Evolutionary conservation across 164 flowering plant genomes (phyloP).

Genomic region (Cinnamomum chago): DNA sequence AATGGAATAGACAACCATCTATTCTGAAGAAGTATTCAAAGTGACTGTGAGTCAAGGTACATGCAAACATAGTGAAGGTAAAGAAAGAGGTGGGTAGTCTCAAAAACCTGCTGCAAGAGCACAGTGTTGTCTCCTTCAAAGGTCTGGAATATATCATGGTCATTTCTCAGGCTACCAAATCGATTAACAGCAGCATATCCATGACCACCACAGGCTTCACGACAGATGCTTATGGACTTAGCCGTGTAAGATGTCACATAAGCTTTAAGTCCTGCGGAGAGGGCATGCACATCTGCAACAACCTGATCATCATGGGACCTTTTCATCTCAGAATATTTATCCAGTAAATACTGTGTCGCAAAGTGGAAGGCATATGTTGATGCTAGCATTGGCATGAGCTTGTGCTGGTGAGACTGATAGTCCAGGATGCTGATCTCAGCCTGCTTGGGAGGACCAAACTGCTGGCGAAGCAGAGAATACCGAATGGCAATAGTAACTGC

Average conservation of each 20-base stretch:
- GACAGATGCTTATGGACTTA: conserved; percentile 72
- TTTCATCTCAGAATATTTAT: conserved; percentile 87
- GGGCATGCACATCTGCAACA: conserved; percentile 82
- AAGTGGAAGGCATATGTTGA: conserved; percentile 92
- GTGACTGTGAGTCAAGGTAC: not conserved
- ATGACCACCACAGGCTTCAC: conserved; percentile 98
- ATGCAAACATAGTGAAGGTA: not conserved
- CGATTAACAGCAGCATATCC: conserved; percentile 96
- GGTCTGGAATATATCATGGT: conserved; percentile 96
- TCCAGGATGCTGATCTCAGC: conserved; percentile 87
- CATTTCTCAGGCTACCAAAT: conserved; percentile 86
- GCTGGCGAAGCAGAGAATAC: conserved; percentile 84
- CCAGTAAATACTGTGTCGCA: conserved; percentile 66
- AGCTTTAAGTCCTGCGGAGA: conserved; percentile 89
- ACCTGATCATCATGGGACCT: conserved; percentile 72
- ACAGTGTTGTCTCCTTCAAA: conserved; percentile 99
- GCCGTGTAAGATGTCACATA: conserved; percentile 87
- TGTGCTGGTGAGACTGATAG: conserved; percentile 97
- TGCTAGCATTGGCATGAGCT: conserved; percentile 98
- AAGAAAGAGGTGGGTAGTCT: not conserved
- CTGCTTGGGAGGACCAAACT: conserved; percentile 90
- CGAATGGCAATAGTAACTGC: conserved; percentile 77
- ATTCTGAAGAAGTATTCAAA: not conserved
- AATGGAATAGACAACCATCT: not conserved
- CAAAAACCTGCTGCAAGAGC: conserved; percentile 86